Evolutionary conservation across 805 yeast genomes (phyloP), one percentile per base, ranked within the genome.

Genomic region (Pichia heedii): DNA sequence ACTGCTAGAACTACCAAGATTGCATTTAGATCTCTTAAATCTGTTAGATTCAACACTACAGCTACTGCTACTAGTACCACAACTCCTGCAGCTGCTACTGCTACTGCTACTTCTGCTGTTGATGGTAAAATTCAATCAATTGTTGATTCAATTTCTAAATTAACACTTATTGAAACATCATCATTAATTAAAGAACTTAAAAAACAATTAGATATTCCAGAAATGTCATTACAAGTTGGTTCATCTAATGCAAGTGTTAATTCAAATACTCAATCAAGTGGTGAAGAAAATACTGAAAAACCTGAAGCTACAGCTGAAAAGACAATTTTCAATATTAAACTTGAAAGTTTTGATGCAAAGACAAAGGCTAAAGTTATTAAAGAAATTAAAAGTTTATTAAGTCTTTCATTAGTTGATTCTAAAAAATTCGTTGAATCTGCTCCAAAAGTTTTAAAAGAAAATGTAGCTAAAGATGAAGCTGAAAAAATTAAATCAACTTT

Each of bases 361-460:
- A 68, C 95, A 46, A 93, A 93, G 74, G 96, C 99, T 48, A 93
- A 93, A 82, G 79, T 93, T 65, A 93, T 93, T 64, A 93, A 93
- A 73, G 98, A 93, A 70, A 95, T 93, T 56, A 93, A 93, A 73
- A 74, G 83, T 49, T 71, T 90, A 60, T 75, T 93, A 58, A 96
- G 96, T 15, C 74, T 93, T 57, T 86, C 96, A 7, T 75, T 93
- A 55, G 98, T 93, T 48, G 97, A 93, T 64, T 85, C 97, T 50
- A 93, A 93, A 80, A 93, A 93, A 71, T 85, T 93, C 54, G 99
- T 93, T 46, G 99, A 93, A 73, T 69, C 87, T 57, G 97, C 99
- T 49, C 99, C 99, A 56, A 93, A 93, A 75, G 73, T 84, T 37
- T 73, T 93, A 66, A 93, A 93, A 72, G 99, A 93, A 57, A 87